These are phyloP conservation scores for Chamaecrista fasciculata DNA, from an alignment of 306 rosid species.

Conservation along the genomic window DNA sequence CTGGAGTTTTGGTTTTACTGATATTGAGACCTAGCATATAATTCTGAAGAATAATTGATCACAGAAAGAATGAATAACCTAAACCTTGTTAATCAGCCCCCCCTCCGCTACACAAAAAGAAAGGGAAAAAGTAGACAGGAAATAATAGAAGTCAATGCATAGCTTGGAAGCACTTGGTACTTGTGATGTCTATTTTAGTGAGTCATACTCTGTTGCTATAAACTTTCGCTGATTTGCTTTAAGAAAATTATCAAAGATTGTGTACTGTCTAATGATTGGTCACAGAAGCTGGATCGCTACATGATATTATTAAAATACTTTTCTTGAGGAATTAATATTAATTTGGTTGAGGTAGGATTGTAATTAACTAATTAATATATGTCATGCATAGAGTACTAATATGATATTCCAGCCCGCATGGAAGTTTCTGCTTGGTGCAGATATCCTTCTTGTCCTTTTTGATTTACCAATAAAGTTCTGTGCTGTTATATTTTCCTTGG, in stretches of 20 bases:
- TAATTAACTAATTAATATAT: neutral
- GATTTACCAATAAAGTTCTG: neutral
- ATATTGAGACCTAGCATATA: neutral
- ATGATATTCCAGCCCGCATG: neutral
- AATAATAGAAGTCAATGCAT: neutral
- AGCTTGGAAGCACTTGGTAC: neutral
- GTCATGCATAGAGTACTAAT: neutral
- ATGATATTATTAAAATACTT: neutral
- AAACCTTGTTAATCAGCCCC: no score
- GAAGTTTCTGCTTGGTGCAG: neutral
- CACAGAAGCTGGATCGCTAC: neutral
- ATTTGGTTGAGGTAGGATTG: neutral
- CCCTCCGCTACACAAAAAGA: no score
- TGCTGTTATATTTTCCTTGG: neutral
- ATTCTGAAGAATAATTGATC: no score
- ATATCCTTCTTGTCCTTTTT: neutral
- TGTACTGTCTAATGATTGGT: neutral
- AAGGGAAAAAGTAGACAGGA: no score
- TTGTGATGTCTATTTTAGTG: neutral
- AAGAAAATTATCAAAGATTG: neutral
- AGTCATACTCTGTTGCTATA: neutral
- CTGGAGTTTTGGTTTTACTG: neutral
- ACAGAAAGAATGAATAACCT: no score
- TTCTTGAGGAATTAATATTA: neutral
- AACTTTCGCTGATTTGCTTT: neutral